These are phyloP conservation scores for Fusarium pseudoanthophilum DNA, from an alignment of 2,329 filamentous ascomycete genomes.

Conservation along the genomic window DNA sequence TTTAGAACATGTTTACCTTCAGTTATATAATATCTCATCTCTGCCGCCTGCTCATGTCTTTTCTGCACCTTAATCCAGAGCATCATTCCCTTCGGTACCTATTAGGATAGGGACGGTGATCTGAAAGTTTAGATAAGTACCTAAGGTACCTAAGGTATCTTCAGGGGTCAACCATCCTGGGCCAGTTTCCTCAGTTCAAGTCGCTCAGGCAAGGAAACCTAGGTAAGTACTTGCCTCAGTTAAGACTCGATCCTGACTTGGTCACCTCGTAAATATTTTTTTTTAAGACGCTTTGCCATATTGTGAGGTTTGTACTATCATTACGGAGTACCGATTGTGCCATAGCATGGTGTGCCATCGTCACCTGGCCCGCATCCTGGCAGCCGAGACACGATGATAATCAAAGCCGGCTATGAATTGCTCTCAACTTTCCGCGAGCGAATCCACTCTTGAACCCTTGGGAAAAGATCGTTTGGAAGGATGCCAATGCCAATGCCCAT, in stretches of 20 bases:
- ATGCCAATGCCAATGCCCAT: not conserved
- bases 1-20: not conserved
- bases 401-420: not conserved
- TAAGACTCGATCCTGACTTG: not conserved
- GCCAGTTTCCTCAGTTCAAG: not conserved
- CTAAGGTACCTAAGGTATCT: not conserved
- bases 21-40: not conserved
- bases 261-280: too few species aligned
- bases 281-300: not conserved
- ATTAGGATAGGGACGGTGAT: not conserved
- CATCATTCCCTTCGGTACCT: not conserved
- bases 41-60: not conserved
- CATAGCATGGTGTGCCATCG: conserved; percentile 20
- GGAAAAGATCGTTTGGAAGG: not conserved
- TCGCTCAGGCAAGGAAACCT: not conserved
- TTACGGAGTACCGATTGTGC: conserved; percentile 5
- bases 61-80: not conserved
- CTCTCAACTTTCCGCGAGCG: conserved; percentile 8
- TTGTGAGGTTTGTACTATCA: not conserved
- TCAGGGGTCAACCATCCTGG: not conserved
- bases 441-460: conserved; percentile 31
- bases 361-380: conserved; percentile 35
- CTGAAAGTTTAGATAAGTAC: not conserved
- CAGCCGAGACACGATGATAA: conserved; percentile 11
- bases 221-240: not conserved